Conservation (phyloP, 495 filamentous ascomycete genomes). For the Annulohypoxylon stygium region DNA sequence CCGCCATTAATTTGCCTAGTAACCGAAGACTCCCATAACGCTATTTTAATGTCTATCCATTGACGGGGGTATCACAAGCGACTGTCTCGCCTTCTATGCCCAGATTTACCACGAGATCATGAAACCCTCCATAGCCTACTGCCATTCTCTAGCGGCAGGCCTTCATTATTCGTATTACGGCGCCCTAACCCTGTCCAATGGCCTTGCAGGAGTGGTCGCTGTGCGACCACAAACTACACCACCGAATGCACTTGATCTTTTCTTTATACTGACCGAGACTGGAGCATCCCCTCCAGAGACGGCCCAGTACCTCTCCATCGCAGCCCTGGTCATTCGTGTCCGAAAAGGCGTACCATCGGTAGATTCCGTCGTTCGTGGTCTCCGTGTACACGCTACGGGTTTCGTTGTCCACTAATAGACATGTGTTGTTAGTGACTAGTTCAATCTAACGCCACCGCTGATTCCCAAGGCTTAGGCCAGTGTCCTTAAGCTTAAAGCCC, state of each 20-base stretch:
- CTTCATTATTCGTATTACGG: background rate
- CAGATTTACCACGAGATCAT: background rate
- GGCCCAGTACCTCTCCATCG: conserved; percentile 26
- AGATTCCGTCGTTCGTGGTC: conserved; percentile 34
- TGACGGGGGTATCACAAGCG: background rate
- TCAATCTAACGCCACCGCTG: background rate
- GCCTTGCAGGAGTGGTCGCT: conserved; percentile 25
- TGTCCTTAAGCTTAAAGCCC: background rate
- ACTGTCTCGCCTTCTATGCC: background rate
- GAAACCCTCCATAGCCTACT: background rate
- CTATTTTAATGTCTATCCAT: background rate
- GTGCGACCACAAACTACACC: conserved; percentile 35
- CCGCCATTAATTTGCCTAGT: background rate
- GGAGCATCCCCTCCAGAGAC: conserved; percentile 23
- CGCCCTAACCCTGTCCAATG: conserved; percentile 18
- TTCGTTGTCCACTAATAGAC: conserved; percentile 24
- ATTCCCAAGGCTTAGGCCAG: background rate
- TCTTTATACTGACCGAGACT: conserved; percentile 8
- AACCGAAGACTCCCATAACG: background rate
- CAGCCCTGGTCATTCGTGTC: conserved; percentile 20
- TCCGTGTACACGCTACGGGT: conserved; percentile 34
- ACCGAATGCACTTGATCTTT: conserved; percentile 31
- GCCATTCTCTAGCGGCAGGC: background rate
- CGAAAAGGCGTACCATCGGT: conserved; percentile 40
- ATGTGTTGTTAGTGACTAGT: conserved; percentile 11